phyloP scores from a whole-genome alignment of 371 early-diverging fungal species.

The Apophysomyces variabilis region DNA sequence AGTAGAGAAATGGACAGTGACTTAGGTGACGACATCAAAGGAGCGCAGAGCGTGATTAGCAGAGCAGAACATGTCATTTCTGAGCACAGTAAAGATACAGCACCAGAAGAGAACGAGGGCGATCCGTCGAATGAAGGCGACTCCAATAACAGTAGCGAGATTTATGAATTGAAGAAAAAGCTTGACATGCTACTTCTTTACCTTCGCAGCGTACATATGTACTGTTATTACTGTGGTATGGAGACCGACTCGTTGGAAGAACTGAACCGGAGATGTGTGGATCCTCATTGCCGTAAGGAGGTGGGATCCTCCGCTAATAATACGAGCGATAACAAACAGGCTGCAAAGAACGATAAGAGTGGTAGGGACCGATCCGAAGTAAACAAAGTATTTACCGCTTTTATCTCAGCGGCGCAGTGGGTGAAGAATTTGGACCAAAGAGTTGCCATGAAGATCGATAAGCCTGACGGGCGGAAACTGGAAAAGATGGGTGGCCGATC shows the following conservation, averaged over 20 bases:
- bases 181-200: slow-evolving; percentile 88
- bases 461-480: slow-evolving; percentile 68
- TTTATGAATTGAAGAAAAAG: slow-evolving; percentile 53
- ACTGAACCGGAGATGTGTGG: slow-evolving; percentile 75
- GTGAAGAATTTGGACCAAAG: slow-evolving; percentile 69
- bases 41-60: slow-evolving; percentile 32
- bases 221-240: slow-evolving; percentile 91
- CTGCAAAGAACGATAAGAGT: slow-evolving; percentile 29
- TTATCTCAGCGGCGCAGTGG: slow-evolving; percentile 53
- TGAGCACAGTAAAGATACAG: slow-evolving; percentile 17
- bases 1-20: slow-evolving; percentile 68
- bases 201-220: slow-evolving; percentile 88
- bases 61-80: slow-evolving; percentile 42
- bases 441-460: slow-evolving; percentile 61
- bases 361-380: neutral
- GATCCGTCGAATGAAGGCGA: slow-evolving; percentile 26
- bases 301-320: slow-evolving; percentile 14
- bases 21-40: slow-evolving; percentile 44
- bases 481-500: slow-evolving; percentile 79
- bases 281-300: slow-evolving; percentile 68
- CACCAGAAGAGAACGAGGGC: slow-evolving; percentile 20
- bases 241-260: slow-evolving; percentile 86
- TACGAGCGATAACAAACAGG: slow-evolving; percentile 29
- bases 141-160: slow-evolving; percentile 24
- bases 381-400: slow-evolving; percentile 7